Conservation (phyloP, 164 flowering plant species). For the Vitis labrusca region DNA sequence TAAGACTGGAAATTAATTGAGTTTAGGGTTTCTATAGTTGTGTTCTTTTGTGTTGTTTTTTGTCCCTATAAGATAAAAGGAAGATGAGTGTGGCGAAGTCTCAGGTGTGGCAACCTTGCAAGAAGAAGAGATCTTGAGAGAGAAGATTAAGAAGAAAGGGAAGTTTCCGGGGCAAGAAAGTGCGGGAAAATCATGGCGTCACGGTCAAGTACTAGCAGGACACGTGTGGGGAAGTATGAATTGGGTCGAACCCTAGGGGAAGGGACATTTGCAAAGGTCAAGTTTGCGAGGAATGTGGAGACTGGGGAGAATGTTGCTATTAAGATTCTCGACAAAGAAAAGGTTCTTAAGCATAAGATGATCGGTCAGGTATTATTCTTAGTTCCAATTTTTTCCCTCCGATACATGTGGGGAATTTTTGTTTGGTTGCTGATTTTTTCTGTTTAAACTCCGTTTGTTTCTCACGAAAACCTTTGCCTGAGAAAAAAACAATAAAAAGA, state of each 20-base stretch:
- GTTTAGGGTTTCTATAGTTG: not conserved
- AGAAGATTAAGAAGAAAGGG: not conserved
- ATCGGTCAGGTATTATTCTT: constrained; percentile 57
- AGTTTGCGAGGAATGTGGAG: constrained; percentile 63
- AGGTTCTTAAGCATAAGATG: constrained; percentile 78
- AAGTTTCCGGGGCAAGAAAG: not conserved
- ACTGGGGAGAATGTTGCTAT: constrained; percentile 73
- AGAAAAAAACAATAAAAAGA: too few relatives aligned
- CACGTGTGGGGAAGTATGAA: constrained; percentile 77
- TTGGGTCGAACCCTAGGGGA: constrained; percentile 80
- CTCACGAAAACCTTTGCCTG: too few relatives aligned
- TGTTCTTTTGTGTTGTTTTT: not conserved
- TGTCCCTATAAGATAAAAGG: not conserved
- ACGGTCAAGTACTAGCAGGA: constrained; percentile 22
- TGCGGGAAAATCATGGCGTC: constrained; percentile 8
- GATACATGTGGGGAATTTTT: not conserved
- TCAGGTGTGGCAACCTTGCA: constrained; percentile 54
- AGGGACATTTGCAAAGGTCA: constrained; percentile 84
- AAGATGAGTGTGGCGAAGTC: constrained; percentile 44
- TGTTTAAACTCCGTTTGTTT: not conserved
- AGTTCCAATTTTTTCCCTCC: not conserved
- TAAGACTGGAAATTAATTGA: too few relatives aligned
- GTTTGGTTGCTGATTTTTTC: not conserved
- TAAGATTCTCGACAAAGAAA: constrained; percentile 80
- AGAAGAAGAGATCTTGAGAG: constrained; percentile 43